Evolutionary conservation across 73 alveolate genomes (phyloP).

Genomic region (Halteria grandinella): DNA sequence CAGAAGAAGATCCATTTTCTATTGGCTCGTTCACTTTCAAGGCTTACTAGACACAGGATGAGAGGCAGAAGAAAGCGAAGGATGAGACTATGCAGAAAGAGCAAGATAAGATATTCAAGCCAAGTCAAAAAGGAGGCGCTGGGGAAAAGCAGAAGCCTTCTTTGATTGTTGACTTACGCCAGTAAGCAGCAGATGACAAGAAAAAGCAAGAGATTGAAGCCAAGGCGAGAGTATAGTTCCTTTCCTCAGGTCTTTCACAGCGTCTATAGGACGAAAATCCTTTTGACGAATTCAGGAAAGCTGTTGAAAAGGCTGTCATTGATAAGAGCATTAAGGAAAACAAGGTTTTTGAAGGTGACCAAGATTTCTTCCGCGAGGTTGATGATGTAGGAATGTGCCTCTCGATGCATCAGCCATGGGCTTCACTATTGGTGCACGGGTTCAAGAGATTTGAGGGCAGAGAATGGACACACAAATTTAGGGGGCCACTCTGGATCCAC

Average conservation of each 20-base stretch:
- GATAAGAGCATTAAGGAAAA: neutral
- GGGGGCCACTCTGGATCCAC: conserved; percentile 88
- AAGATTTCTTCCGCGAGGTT: conserved; percentile 48
- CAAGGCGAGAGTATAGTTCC: conserved; percentile 2
- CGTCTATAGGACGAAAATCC: conserved; percentile 77
- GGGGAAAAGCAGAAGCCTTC: neutral
- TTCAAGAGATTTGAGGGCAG: conserved; percentile 83
- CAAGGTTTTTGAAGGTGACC: conserved; percentile 37
- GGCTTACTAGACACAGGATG: neutral
- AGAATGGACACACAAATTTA: conserved; percentile 75
- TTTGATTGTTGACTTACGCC: neutral
- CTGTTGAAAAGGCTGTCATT: conserved; percentile 41
- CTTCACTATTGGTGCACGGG: conserved; percentile 72
- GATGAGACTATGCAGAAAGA: conserved; percentile 5
- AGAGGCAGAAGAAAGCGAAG: conserved; percentile 7
- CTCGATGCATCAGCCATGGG: conserved; percentile 88
- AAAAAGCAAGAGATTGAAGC: conserved; percentile 26
- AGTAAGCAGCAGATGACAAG: no score
- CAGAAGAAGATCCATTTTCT: conserved; percentile 7
- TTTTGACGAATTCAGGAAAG: conserved; percentile 64
- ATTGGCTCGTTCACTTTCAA: no score
- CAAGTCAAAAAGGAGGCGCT: neutral
- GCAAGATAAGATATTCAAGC: neutral
- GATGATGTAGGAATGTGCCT: conserved; percentile 74
- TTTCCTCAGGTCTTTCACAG: neutral